phyloP scores from a whole-genome alignment of 1,139 yeast species.

The Candida smagusa region DNA sequence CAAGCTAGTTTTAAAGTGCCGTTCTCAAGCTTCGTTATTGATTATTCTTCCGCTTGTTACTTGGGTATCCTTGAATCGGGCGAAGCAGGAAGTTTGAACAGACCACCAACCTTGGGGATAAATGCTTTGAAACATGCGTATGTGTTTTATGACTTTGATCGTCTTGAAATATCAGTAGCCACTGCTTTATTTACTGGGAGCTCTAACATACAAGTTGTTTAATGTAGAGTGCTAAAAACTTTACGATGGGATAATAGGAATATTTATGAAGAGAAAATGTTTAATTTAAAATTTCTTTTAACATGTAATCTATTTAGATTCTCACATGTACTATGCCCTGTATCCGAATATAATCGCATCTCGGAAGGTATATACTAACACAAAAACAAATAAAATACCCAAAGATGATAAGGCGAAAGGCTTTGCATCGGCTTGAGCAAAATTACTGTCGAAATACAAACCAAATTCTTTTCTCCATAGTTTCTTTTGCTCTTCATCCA shows the following conservation, averaged over 20 bases:
- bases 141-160: slow-evolving; percentile 18
- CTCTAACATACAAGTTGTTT: slow-evolving; percentile 2
- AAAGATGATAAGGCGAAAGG: no score
- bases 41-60: slow-evolving; percentile 3
- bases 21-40: slow-evolving; percentile 10
- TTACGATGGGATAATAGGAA: no score
- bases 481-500: slow-evolving; percentile 3
- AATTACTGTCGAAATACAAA: slow-evolving; percentile 1
- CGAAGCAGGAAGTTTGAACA: slow-evolving; percentile 4
- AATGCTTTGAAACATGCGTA: slow-evolving; percentile 28
- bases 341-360: no score
- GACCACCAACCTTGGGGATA: slow-evolving; percentile 21
- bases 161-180: slow-evolving; percentile 13
- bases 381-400: no score
- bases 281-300: no score
- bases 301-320: no score
- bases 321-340: no score
- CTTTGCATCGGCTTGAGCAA: no score
- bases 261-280: no score
- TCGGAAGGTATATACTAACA: no score
- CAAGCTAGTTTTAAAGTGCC: slow-evolving; percentile 14
- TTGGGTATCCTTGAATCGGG: slow-evolving; percentile 4
- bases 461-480: slow-evolving; percentile 4
- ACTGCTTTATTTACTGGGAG: slow-evolving; percentile 12
- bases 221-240: no score